Evolutionary conservation across 352 stramenopile genomes (phyloP), one percentile per base, ranked within the genome.

Genomic region (Phytophthora hibernalis): DNA sequence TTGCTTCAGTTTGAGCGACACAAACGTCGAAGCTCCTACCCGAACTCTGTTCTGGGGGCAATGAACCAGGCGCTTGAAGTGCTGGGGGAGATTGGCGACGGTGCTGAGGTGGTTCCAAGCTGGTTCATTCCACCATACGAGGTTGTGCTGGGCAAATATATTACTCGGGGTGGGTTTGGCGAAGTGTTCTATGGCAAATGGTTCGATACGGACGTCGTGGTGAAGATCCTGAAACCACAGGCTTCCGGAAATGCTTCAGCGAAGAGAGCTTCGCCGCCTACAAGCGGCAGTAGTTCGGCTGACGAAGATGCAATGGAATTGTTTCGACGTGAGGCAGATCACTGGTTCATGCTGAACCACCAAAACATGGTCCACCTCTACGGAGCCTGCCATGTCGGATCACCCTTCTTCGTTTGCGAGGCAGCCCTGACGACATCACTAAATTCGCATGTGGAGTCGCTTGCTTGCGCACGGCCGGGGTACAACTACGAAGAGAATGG

Each of bases 111-210:
- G 1, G 50, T 76, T 49, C 65, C 70, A 16, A 69, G 21, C 12
- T 78, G 70, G 70, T 78, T 78, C 22, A 58, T 78, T 30, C 57
- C 70, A 31, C 61, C 61, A 10, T 66, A 75, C 18, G 70, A 78
- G 33, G 51, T 78, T 2, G 47, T 66, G n/a, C 52, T 65, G 28
- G 59, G 56, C 8, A 57, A 64, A 11, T 33, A 28, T 16, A 64
- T 78, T 37, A 33, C 45, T 3, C 24, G 51, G 16, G 70, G 70
- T 35, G 24, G 60, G 0, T 78, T 78, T 26, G 66, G 51, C 1
- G 42, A 62, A 11, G 70, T 75, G n/a, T 66, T 69, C 18, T 37
- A 64, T n/a, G 70, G 61, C 0, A 75, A 69, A 35, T 78, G 70
- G 66, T 66, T 78, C 10, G 65, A 66, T 53, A 67, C 65, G 26